These are phyloP conservation scores for Plasmodium coatneyi DNA, from an alignment of 169 alveolate genomes.

Conservation along the genomic window DNA sequence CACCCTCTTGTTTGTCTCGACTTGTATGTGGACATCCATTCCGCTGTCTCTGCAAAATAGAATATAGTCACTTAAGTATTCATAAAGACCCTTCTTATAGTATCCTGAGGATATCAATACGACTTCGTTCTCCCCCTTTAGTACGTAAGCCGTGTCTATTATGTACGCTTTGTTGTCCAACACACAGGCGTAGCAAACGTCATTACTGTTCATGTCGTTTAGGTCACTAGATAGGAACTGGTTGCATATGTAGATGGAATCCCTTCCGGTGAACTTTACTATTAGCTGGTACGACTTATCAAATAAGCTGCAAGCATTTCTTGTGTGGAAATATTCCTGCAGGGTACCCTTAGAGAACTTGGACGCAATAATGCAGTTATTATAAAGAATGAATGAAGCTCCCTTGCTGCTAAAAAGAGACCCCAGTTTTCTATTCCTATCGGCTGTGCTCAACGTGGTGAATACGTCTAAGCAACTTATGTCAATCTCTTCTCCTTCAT, in stretches of 20 bases:
- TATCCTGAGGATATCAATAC: constrained; percentile 79
- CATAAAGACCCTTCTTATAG: constrained; percentile 77
- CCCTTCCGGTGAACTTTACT: constrained; percentile 73
- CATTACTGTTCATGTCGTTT: constrained; percentile 60
- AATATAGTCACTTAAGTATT: constrained; percentile 79
- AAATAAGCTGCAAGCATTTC: constrained; percentile 75
- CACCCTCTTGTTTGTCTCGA: constrained; percentile 41
- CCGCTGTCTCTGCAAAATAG: constrained; percentile 79
- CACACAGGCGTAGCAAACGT: constrained; percentile 75
- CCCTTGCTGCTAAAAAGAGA: constrained; percentile 9
- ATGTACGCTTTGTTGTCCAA: constrained; percentile 79
- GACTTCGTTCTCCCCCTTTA: constrained; percentile 71
- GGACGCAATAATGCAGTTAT: constrained; percentile 68
- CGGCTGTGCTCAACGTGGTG: constrained; percentile 35
- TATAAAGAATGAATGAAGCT: constrained; percentile 63
- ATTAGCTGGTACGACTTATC: constrained; percentile 77
- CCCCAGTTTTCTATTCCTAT: constrained; percentile 61
- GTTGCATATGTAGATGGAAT: constrained; percentile 75
- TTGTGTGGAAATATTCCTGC: constrained; percentile 75
- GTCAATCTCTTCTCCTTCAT: constrained; percentile 51
- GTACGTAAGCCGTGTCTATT: constrained; percentile 80
- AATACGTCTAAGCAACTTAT: constrained; percentile 53
- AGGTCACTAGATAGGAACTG: constrained; percentile 78
- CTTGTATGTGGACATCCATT: constrained; percentile 76
- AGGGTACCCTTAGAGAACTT: constrained; percentile 29